phyloP scores from a whole-genome alignment of 805 yeast species.

The Danielia oregonensis region DNA sequence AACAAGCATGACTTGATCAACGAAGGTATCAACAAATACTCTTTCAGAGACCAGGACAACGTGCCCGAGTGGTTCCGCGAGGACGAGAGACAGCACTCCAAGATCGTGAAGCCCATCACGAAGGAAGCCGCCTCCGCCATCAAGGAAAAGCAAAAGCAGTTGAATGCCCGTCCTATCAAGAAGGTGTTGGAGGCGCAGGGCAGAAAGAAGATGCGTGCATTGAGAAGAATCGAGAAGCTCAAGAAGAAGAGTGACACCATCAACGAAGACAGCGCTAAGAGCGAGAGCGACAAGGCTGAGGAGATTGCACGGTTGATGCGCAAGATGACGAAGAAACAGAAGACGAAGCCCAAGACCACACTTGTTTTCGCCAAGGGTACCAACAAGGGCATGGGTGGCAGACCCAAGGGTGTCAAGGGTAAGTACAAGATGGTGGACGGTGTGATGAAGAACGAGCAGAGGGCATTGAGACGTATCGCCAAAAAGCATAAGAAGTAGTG shows the following conservation, averaged over 20 bases:
- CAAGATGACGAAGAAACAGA: slow-evolving; percentile 70
- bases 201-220: slow-evolving; percentile 91
- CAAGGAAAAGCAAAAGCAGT: slow-evolving; percentile 44
- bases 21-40: slow-evolving; percentile 87
- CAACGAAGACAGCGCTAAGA: slow-evolving; percentile 80
- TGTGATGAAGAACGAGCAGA: slow-evolving; percentile 92
- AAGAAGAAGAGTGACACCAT: slow-evolving; percentile 91
- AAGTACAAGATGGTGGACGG: slow-evolving; percentile 99
- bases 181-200: slow-evolving; percentile 98
- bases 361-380: slow-evolving; percentile 84
- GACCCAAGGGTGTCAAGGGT: slow-evolving; percentile 97
- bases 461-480: slow-evolving; percentile 86
- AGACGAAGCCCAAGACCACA: slow-evolving; percentile 74
- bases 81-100: slow-evolving; percentile 84
- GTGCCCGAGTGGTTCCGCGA: slow-evolving; percentile 97
- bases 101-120: slow-evolving; percentile 86
- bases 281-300: slow-evolving; percentile 92
- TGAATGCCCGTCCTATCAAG: slow-evolving; percentile 97
- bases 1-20: slow-evolving; percentile 81
- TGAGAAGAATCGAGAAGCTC: slow-evolving; percentile 78
- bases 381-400: slow-evolving; percentile 83
- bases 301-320: slow-evolving; percentile 85
- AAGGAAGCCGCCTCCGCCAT: slow-evolving; percentile 64
- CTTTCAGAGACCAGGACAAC: slow-evolving; percentile 87
- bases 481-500: slow-evolving; percentile 67